Evolutionary conservation across 208 protist genomes (phyloP), one percentile per base, ranked within the genome.

Genomic region (Herpetomonas tarakana): DNA sequence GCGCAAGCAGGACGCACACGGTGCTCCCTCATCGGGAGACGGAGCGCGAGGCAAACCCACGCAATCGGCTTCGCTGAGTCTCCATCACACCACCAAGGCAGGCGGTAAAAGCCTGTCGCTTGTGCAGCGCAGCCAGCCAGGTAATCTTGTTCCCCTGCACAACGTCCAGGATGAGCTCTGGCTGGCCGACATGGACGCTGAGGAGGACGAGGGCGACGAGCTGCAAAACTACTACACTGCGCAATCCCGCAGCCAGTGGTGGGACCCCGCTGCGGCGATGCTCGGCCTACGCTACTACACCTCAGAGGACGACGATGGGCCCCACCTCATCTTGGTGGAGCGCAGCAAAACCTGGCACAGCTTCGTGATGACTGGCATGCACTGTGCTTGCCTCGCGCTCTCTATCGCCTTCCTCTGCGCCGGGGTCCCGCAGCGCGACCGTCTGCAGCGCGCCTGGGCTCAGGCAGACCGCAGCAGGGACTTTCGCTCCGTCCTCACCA

Each of bases 401-500:
- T 88, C 79, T 2, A 52, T 78, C n/a, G 76, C 58, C 3, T 74
- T 81, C 50, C 28, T 82, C 16, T 78, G 67, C 31, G 65, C 83
- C 49, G 78, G 79, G 25, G 67, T 83, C 6, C 56, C 66, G 3
- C 74, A 66, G 22, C 74, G 86, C 12, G 62, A 49, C 1, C 75
- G 69, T 29, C 68, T 88, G 59, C 74, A 81, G 39, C 68, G 69
- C 21, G 81, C 86, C 18, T 88, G 78, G 75, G 71, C 69, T 4
- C 76, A 87, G 56, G 65, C 71, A 0, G 81, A 88, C 30, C 69
- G 71, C 49, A 76, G 77, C 50, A 60, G 78, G 3, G 62, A 74
- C 31, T 51, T 60, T 12, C 62, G 66, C 19, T 64, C 65, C 29
- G 49, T 59, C 46, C 46, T 45, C 4, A 52, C 70, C 21, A 18